Base-by-base conservation (phyloP, 768 basidiomycete species). In the Hygrocybe punicea region DNA sequence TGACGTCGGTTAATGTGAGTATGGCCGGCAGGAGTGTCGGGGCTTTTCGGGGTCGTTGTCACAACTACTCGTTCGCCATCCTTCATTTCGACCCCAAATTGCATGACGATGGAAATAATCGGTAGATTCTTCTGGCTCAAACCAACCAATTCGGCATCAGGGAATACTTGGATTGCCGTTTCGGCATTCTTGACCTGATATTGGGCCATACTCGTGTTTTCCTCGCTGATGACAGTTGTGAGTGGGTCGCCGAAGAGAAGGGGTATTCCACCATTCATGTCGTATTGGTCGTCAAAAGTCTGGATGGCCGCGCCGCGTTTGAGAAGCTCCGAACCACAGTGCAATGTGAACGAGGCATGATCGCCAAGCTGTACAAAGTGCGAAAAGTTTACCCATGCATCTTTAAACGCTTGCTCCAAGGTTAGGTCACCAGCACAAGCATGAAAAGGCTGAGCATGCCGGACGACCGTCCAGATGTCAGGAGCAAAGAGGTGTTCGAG, bases 361-460 rank as follows among this genome's bases (percentile, higher is more conserved):
- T 52, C 35, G 51, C 51, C 51, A n/a, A 52, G 51, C 29, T 35
- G 51, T 21, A 52, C 25, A 52, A 49, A 49, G 47, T 49, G 47
- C 47, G 47, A 49, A 49, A 49, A 49, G 25, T 49, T 49, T 49
- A 49, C 25, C 51, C 51, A 52, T 5, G 35, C 51, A 52, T 52
- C 34, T 14, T 36, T 13, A 29, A 52, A 52, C 5, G 51, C 51
- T n/a, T 13, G 14, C 17, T 52, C 17, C 34, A 52, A 33, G 11
- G 51, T 52, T 52, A 16, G 19, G 29, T 52, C 51, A 52, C 34
- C 51, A 34, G 51, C 17, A 23, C 29, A 52, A 37, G 25, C 23
- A 36, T 52, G 51, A 37, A 52, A 52, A 37, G 51, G 35, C n/a
- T 17, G 23, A 16, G 51, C 51, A 36, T 9, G n/a, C 25, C 35